Evolutionary conservation across 441 rosid genomes (phyloP), one percentile per base, ranked within the genome.

Genomic region (Dalechampia spathulata): DNA sequence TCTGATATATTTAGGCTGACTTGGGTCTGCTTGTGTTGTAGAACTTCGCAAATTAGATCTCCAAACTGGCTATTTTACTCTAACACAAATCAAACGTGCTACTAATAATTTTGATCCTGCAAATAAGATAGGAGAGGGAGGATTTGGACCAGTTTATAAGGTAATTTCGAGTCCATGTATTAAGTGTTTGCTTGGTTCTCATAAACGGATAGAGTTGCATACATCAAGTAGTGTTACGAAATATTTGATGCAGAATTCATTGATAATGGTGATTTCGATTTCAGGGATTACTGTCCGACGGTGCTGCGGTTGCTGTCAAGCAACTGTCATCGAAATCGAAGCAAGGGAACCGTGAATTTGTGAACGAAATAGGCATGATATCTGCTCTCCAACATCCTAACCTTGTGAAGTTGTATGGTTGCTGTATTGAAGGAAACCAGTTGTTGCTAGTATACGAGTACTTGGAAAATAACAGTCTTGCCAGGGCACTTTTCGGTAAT

Each of bases 121-220:
- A 37, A 77, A 76, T 72, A 90, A 87, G 78, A 77, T 90, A 1
- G 97, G 97, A 22, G 97, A 90, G 75, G 97, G 97, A 42, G 97
- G 97, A 15, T 90, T 90, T n/a, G 94, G 96, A 1, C 85, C 96
- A 26, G 94, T 90, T 20, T 83, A 73, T 74, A 84, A 83, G 91
- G 95, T 89, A 55, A 62, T 49, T 23, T 28, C 41, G 25, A 38
- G n/a, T 58, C 10, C 34, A 16, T 6, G 30, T 11, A 36, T 36
- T 23, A 22, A 13, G 22, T 7, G 8, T 6, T 21, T 26, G 36
- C 41, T 54, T 23, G 6, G 6, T 3, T 30, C 4, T 30, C 34
- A 30, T 30, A 3, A 3, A 3, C 34, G 4, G 34, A 30, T 8
- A 21, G 13, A 2, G 4, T n/a, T 25, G 25, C 10, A 36, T n/a